phyloP scores from a whole-genome alignment of 306 rosid genomes.

The Glycine soja region DNA sequence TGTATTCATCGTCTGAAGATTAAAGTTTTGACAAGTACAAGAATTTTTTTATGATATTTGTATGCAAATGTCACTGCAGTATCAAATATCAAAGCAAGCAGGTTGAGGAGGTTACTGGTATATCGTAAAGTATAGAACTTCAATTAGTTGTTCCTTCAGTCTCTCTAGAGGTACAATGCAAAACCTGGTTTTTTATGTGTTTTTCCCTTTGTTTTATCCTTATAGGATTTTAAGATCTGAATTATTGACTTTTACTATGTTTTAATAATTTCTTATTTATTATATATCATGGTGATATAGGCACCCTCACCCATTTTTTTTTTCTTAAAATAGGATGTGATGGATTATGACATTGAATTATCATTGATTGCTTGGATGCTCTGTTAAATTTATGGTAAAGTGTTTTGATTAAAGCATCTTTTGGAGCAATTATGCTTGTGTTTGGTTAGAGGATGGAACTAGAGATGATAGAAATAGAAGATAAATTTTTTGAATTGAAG shows the following conservation, averaged over 20 bases:
- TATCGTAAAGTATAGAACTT: conserved; percentile 69
- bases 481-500: too few species aligned
- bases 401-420: background rate
- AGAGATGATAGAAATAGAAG: too few species aligned
- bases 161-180: conserved; percentile 83
- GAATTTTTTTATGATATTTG: conserved; percentile 71
- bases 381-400: background rate
- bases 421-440: background rate
- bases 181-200: conserved; percentile 61
- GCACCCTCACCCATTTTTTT: background rate
- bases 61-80: conserved; percentile 98
- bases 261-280: background rate
- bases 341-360: conserved; percentile 12
- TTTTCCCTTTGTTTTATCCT: conserved; percentile 35
- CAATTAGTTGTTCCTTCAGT: conserved; percentile 80
- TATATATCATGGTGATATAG: background rate
- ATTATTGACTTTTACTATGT: conserved; percentile 5
- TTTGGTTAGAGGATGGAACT: too few species aligned
- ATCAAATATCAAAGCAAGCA: conserved; percentile 92
- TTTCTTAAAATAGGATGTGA: background rate
- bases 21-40: conserved; percentile 53
- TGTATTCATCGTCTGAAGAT: conserved; percentile 54
- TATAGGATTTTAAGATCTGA: conserved; percentile 22
- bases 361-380: background rate
- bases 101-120: conserved; percentile 91